Percentiles rank a stretch among this genome's conserved stretches.
Conservation (phyloP, 768 basidiomycete genomes). For the Tulasnella sp. region DNA sequence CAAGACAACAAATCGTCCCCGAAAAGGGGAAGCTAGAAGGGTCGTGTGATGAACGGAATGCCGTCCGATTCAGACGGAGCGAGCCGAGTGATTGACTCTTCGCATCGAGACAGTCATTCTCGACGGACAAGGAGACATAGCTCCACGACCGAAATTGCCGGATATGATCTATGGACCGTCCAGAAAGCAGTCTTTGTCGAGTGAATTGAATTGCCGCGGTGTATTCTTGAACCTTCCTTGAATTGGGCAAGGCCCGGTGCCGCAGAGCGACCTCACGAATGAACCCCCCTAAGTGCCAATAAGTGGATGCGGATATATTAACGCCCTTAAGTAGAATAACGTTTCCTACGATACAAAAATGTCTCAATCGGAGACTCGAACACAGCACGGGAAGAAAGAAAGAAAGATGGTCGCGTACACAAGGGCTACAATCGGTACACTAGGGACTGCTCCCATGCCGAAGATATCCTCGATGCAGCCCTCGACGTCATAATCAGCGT, state of each 20-base stretch:
- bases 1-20: too few relatives aligned
- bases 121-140: background rate
- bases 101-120: background rate
- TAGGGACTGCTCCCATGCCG: constrained; percentile 46
- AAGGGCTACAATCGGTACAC: constrained; percentile 45
- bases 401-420: background rate
- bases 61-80: background rate
- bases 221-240: background rate
- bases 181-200: background rate
- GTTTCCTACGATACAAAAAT: background rate
- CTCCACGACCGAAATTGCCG: background rate
- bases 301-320: background rate
- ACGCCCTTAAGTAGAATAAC: background rate
- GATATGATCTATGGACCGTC: background rate
- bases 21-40: too few relatives aligned
- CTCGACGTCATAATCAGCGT: constrained; percentile 44
- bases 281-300: background rate
- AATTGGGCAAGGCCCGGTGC: background rate
- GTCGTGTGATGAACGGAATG: background rate
- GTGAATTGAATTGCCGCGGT: background rate
- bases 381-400: background rate
- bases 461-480: constrained; percentile 48
- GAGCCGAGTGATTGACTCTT: background rate
- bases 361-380: background rate
- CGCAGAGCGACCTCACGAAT: too few relatives aligned